These are phyloP conservation scores for Gnaphalium uliginosum DNA, from an alignment of 129 eudicot genomes.

Conservation along the genomic window DNA sequence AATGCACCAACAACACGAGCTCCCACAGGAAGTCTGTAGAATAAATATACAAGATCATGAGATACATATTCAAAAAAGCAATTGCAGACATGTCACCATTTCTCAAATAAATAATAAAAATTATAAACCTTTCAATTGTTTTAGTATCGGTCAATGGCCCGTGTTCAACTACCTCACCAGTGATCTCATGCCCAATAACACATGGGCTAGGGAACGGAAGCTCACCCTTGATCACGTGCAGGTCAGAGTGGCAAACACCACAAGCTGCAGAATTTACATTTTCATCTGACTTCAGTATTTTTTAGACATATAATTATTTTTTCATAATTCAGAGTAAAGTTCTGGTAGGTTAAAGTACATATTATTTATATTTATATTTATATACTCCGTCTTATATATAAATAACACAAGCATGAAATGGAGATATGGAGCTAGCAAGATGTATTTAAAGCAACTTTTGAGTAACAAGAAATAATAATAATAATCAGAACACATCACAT, in stretches of 20 bases:
- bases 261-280: slow-evolving; percentile 59
- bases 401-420: too few relatives aligned
- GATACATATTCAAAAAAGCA: background rate
- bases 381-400: too few relatives aligned
- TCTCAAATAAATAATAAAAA: background rate
- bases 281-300: background rate
- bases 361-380: too few relatives aligned
- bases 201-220: slow-evolving; percentile 93
- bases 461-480: background rate
- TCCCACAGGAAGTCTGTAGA: slow-evolving; percentile 83
- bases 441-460: too few relatives aligned
- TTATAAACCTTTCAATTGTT: slow-evolving; percentile 69
- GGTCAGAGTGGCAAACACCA: slow-evolving; percentile 98
- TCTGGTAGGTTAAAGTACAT: background rate
- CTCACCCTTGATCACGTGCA: slow-evolving; percentile 94
- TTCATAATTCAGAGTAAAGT: background rate
- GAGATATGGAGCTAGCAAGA: too few relatives aligned
- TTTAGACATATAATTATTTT: background rate
- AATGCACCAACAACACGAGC: slow-evolving; percentile 91
- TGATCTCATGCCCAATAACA: slow-evolving; percentile 94
- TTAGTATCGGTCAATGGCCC: slow-evolving; percentile 71
- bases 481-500: background rate
- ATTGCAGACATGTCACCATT: background rate
- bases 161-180: slow-evolving; percentile 97
- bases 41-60: slow-evolving; percentile 12